Evolutionary conservation across 2,329 filamentous ascomycete species (phyloP), one percentile per base, ranked within the genome.

Genomic region (Fusarium globosum): DNA sequence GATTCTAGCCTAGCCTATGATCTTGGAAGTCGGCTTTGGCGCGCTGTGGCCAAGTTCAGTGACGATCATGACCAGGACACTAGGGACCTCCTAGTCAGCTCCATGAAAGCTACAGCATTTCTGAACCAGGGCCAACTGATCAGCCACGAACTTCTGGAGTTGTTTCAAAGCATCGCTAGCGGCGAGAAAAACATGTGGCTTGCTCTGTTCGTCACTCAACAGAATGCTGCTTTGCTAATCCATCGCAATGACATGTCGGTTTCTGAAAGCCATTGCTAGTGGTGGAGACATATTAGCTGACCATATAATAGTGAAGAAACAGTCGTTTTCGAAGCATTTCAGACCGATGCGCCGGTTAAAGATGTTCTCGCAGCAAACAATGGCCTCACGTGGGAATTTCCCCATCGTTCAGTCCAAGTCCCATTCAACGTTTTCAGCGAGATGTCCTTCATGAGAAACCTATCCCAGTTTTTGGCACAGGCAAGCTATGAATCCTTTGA

Each of bases 321-420:
- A 10, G 12, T 76, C 65, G 86, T 74, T 21, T 89, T 68, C 41
- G 91, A 93, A 77, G 83, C 84, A 0, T 93, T 93, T 55, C 90
- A 93, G 77, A 82, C 87, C 0, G 90, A 89, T 0, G 83, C 91
- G 0, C 75, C 77, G 1, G 86, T 86, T 0, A 81, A 86, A 23
- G 77, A 84, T 20, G 88, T 92, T 2, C 83, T 92, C 4, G 83
- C 83, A 0, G 78, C 88, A 0, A 78, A 86, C 12, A 83, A 83
- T 36, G 85, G 89, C 1, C 79, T 93, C 1, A 72, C 81, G 51
- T 91, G 90, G 85, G 83, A 86, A n/a, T 93, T 93, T 66, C 91
- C 91, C 0, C 88, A 86, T 0, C 81, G 80, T 14, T 84, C 88
- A 1, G 86, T 88, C 0, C 79, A 82, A 0, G 75, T 92, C 7